Conservation (phyloP, 352 stramenopile genomes). For the Globisporangium yorkense region DNA sequence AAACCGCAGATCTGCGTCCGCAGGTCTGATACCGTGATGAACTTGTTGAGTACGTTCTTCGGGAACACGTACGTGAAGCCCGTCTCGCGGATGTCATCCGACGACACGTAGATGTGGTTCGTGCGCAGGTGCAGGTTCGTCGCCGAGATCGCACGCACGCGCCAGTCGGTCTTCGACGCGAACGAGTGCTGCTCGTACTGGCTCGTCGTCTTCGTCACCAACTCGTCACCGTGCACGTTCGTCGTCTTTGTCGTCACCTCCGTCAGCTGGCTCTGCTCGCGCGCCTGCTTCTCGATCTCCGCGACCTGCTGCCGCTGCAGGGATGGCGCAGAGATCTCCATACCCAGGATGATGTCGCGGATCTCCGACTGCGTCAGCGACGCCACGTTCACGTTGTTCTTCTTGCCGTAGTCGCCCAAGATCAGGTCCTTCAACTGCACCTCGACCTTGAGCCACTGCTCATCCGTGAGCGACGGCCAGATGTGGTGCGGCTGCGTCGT, state of each 20-base stretch:
- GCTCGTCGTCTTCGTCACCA: conserved; percentile 98
- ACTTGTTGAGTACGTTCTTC: conserved; percentile 99
- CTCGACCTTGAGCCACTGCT: conserved; percentile 99
- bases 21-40: conserved; percentile 97
- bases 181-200: conserved; percentile 99
- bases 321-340: conserved; percentile 99
- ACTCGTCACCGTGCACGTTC: conserved; percentile 99
- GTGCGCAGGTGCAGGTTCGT: conserved; percentile 98
- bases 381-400: conserved; percentile 99
- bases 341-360: conserved; percentile 99
- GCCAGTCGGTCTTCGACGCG: conserved; percentile 99
- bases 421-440: conserved; percentile 99
- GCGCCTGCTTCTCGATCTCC: conserved; percentile 98
- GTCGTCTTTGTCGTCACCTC: conserved; percentile 99
- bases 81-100: conserved; percentile 96
- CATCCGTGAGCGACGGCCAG: conserved; percentile 98
- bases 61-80: conserved; percentile 99
- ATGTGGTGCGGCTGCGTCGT: conserved; percentile 99
- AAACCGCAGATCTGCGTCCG: conserved; percentile 98
- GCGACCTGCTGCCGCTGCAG: conserved; percentile 99
- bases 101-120: conserved; percentile 99
- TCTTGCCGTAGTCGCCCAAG: conserved; percentile 99
- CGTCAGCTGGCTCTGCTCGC: conserved; percentile 97
- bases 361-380: conserved; percentile 99
- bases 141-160: conserved; percentile 97